phyloP scores from a whole-genome alignment of 768 basidiomycete genomes.

The Lenzites betulinus region DNA sequence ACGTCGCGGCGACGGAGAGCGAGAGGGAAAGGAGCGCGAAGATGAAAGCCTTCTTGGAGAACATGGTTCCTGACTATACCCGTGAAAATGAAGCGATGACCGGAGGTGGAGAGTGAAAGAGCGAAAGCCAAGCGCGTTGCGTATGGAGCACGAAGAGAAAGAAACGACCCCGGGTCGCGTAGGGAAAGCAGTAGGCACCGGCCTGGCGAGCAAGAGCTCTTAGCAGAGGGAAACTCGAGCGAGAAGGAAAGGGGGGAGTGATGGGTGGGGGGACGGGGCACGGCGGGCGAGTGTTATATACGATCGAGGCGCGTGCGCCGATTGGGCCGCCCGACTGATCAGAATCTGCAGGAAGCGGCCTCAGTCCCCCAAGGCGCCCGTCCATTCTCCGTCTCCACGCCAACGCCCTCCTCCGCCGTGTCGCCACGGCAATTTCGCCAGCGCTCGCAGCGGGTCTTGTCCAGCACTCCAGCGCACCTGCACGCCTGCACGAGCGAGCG shows the following conservation, averaged over 20 bases:
- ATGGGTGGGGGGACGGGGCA: conserved; percentile 13
- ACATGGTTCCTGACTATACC: conserved; percentile 35
- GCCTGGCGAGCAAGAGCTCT: conserved; percentile 27
- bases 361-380: neutral
- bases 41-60: conserved; percentile 39
- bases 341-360: neutral
- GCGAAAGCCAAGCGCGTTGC: conserved; percentile 35
- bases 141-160: conserved; percentile 38
- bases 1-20: conserved; percentile 38
- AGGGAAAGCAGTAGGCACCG: conserved; percentile 50
- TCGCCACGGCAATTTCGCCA: conserved; percentile 16
- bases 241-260: conserved; percentile 24
- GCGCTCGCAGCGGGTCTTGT: too few relatives aligned
- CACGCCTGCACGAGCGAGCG: too few relatives aligned
- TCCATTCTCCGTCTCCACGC: conserved; percentile 5
- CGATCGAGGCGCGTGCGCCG: neutral
- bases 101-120: conserved; percentile 24
- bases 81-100: conserved; percentile 22
- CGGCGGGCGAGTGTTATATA: conserved; percentile 16
- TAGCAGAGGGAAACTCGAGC: conserved; percentile 29
- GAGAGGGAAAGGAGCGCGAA: conserved; percentile 44
- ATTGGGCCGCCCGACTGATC: conserved; percentile 17
- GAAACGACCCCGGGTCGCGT: conserved; percentile 59
- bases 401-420: conserved; percentile 17
- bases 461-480: too few relatives aligned